Conservation (phyloP, 768 basidiomycete species). For the Rickenella mellea region DNA sequence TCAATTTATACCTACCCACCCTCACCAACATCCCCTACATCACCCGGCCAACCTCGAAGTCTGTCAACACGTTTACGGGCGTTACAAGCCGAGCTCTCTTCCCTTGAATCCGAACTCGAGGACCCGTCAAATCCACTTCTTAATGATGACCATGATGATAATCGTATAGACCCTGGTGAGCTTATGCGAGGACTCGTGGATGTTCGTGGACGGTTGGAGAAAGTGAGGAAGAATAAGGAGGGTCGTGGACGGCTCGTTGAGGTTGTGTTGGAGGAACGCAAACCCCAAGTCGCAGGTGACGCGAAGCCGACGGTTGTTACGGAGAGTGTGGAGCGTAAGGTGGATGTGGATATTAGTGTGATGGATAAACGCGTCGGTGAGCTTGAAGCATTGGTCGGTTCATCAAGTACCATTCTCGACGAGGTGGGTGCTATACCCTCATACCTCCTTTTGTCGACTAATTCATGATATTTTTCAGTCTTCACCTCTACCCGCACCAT, state of each 20-base stretch:
- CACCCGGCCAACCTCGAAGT: constrained; percentile 27
- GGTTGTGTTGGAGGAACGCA: constrained; percentile 30
- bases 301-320: constrained; percentile 2
- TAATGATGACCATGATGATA: constrained; percentile 42
- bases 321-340: constrained; percentile 10
- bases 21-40: constrained; percentile 33
- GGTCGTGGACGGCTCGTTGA: constrained; percentile 57
- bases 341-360: constrained; percentile 46
- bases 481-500: constrained; percentile 65
- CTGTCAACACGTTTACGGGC: constrained; percentile 51
- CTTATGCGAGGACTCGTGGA: constrained; percentile 72
- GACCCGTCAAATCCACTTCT: constrained; percentile 70
- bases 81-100: constrained; percentile 68
- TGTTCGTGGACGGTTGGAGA: constrained; percentile 58
- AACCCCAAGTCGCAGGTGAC: constrained; percentile 5
- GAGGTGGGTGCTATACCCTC: constrained; percentile 43
- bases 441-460: background rate
- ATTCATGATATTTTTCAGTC: constrained; percentile 29
- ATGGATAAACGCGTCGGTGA: constrained; percentile 80
- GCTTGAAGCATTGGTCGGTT: constrained; percentile 77
- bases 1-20: constrained; percentile 61
- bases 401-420: constrained; percentile 68
- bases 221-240: constrained; percentile 55
- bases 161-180: constrained; percentile 61
- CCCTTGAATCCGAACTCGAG: constrained; percentile 75